Conservation (phyloP, 1,139 yeast species). For the Saccharomyces pastorianus region DNA sequence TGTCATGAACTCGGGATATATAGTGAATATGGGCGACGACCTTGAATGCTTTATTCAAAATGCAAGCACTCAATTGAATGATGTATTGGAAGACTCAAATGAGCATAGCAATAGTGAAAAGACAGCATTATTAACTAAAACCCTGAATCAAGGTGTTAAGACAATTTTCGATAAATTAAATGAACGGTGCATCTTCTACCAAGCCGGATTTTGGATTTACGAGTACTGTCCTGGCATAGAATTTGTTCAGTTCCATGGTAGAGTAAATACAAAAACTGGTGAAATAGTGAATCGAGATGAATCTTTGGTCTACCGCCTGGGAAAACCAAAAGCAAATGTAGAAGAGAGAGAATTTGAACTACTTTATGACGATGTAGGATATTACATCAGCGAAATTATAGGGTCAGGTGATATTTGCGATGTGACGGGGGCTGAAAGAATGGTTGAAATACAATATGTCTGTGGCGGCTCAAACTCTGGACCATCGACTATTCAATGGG, state of each 20-base stretch:
- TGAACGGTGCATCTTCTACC: slow-evolving; percentile 33
- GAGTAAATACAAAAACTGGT: slow-evolving; percentile 7
- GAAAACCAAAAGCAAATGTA: slow-evolving; percentile 32
- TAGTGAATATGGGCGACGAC: slow-evolving; percentile 16
- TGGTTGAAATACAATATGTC: slow-evolving; percentile 54
- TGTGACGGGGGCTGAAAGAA: slow-evolving; percentile 54
- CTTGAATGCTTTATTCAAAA: slow-evolving; percentile 22
- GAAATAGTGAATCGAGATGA: slow-evolving; percentile 16
- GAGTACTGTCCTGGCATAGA: slow-evolving; percentile 49
- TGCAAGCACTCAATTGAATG: slow-evolving; percentile 1
- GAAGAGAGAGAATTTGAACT: slow-evolving; percentile 21
- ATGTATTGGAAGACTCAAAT: slow-evolving; percentile 5
- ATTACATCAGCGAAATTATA: slow-evolving; percentile 46
- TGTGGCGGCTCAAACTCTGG: slow-evolving; percentile 44
- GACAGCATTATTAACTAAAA: slow-evolving; percentile 8
- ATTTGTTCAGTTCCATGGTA: slow-evolving; percentile 50
- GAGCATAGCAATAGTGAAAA: slow-evolving; percentile 10
- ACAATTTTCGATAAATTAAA: slow-evolving; percentile 27
- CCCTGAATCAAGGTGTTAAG: slow-evolving; percentile 16
- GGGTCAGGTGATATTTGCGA: slow-evolving; percentile 67
- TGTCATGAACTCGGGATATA: slow-evolving; percentile 13
- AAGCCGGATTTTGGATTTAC: slow-evolving; percentile 57
- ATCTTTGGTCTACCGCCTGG: slow-evolving; percentile 38
- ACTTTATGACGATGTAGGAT: slow-evolving; percentile 33
- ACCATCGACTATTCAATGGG: slow-evolving; percentile 35